These are phyloP conservation scores for Scheffersomyces lignosus DNA, from an alignment of 805 yeast species.

Conservation along the genomic window DNA sequence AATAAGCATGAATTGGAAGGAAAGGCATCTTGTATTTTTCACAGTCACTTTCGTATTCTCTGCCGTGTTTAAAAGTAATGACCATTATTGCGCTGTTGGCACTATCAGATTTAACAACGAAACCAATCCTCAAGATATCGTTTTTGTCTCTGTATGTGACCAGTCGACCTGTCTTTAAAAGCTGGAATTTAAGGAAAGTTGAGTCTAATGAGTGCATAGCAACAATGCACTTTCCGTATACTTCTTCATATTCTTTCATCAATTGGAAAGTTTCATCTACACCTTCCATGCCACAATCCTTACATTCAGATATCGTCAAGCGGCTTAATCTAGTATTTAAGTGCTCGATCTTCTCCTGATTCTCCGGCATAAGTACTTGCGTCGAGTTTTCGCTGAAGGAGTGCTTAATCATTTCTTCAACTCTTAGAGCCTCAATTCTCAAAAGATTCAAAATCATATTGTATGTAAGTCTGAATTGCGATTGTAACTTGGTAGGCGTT, in stretches of 20 bases:
- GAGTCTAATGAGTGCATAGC: constrained; percentile 42
- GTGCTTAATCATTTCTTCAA: constrained; percentile 97
- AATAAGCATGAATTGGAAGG: constrained; percentile 33
- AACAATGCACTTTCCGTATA: constrained; percentile 46
- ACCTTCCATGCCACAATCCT: constrained; percentile 40
- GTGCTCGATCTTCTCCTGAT: constrained; percentile 61
- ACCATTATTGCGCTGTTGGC: constrained; percentile 33
- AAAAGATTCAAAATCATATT: constrained; percentile 90
- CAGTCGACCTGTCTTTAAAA: constrained; percentile 55
- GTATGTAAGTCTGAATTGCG: constrained; percentile 93
- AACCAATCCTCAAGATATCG: constrained; percentile 49
- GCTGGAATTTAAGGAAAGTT: constrained; percentile 46
- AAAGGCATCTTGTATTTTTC: constrained; percentile 32
- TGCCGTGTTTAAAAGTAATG: constrained; percentile 48
- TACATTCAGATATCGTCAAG: constrained; percentile 31
- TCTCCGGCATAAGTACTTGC: constrained; percentile 84
- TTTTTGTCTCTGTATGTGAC: constrained; percentile 55
- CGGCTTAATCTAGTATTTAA: constrained; percentile 48
- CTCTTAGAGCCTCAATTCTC: constrained; percentile 90
- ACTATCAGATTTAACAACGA: constrained; percentile 47
- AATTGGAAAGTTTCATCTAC: constrained; percentile 46
- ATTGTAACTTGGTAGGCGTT: constrained; percentile 81
- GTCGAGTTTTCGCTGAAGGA: constrained; percentile 91
- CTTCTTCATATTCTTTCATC: constrained; percentile 45
- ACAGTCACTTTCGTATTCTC: constrained; percentile 23